Base-by-base conservation (phyloP, 2,329 filamentous ascomycete species). In the Chaetomiaceae sp. region DNA sequence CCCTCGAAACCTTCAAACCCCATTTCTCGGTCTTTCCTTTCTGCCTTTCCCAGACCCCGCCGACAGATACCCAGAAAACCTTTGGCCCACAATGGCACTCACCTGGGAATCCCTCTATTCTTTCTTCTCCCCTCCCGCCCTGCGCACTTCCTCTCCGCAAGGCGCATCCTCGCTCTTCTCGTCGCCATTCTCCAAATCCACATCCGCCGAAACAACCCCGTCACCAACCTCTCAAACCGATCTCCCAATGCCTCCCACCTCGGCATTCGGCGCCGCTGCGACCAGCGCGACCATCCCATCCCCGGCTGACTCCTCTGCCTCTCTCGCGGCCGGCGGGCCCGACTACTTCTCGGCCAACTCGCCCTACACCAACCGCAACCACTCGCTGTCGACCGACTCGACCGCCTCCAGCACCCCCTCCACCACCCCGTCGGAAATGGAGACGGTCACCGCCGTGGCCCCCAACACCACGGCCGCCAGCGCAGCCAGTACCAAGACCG, bases 381-480 rank as follows among this genome's bases (percentile, higher is more conserved):
- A 41, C 37, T 57, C 57, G 42, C 44, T 54, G 19, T 60, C 59
- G 1, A 58, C 55, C 23, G 59, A 56, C 16, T 56, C 48, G 19
- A 46, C 44, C n/a, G 19, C 48, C 8, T 58, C 60, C 2, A 55
- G 54, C 19, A 27, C 46, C 19, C 7, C 16, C 27, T 44, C 25
- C 25, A n/a, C n/a, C n/a, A n/a, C n/a, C n/a, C n/a, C n/a, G n/a
- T n/a, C n/a, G n/a, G n/a, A n/a, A n/a, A n/a, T n/a, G n/a, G n/a
- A n/a, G n/a, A n/a, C n/a, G n/a, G n/a, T n/a, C n/a, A 12, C 37
- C 17, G 10, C 27, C 17, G 25, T 40, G 14, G 35, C 51, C 30
- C n/a, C 45, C 45, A 44, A 34, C 37, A 39, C 46, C 19, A 37
- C 21, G 5, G 12, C 35, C 14, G 14, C 27, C 27, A 14, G 14